Base-by-base conservation (phyloP, 2,329 filamentous ascomycete species). In the Escovopsis weberi region DNA sequence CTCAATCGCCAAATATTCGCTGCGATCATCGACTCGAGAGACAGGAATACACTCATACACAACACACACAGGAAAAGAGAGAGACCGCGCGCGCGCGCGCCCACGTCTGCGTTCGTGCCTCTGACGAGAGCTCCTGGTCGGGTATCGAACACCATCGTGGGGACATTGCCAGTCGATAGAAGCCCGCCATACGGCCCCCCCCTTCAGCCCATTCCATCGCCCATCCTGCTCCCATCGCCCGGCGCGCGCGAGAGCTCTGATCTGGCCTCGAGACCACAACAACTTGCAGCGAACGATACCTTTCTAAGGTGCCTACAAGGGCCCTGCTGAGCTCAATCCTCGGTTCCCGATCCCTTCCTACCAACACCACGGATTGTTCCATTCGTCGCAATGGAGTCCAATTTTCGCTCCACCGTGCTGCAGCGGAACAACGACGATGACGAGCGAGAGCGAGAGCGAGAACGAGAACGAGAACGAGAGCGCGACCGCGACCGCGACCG, bases 351-450 rank as follows among this genome's bases (percentile, higher is more conserved):
- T 18, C 19, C 34, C 34, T n/a, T 23, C 23, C 23, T 23, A 23
- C 23, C 23, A 23, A 6, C 23, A 6, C 23, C 23, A 23, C 23
- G 23, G 23, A 23, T 23, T 23, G 34, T 9, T 36, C 34, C n/a
- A 36, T 18, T 12, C 32, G n/a, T 18, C 53, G 54, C 43, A 46
- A 70, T 70, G 66, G 66, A 70, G 44, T 61, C 61, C 50, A 63
- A 63, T 53, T 72, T 70, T 50, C 66, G 60, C 49, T 69, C 69
- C 47, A 70, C 66, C 39, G 66, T 71, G 53, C 59, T 72, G 57
- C 67, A 67, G 52, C 65, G 60, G 48, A 55, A 58, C 55, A 61
- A 59, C 53, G 58, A 64, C 44, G 64, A 64, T 44, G 62, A 56
- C 47, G 59, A 62, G 45, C 23, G 23, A 23, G 23, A 62, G 45